Evolutionary conservation across 257 asterid species (phyloP), one percentile per base, ranked within the genome.

Genomic region (Solanum arcanum): DNA sequence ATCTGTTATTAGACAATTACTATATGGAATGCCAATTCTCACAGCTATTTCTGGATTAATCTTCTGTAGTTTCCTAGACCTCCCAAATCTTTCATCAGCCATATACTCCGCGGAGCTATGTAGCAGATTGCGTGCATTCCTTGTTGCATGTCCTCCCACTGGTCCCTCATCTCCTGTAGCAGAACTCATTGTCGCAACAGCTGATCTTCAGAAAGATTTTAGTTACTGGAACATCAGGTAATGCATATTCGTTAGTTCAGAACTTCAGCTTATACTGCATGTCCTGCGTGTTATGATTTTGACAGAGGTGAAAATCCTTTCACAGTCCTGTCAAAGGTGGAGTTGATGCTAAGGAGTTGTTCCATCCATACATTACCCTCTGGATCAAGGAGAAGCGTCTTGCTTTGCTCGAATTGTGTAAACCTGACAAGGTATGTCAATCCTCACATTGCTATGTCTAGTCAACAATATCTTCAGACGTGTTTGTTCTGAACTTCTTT

Each of bases 381-480:
- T 97, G 99, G 99, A 95, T 97, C 92, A 94, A 94, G 86, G 99
- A 95, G 27, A 95, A 90, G 89, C 98, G 98, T 52, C 93, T 94
- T 49, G 87, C 95, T 59, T 91, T 97, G 88, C 98, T 95, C 25
- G 98, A 95, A 49, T 85, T 90, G 47, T 97, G 98, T 95, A 97
- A 97, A 91, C 89, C 90, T 83, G 99, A 95, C 90, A 97, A 94
- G 96, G 99, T 97, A 92, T 66, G 25, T 2, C 52, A 27, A 81
- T 81, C 82, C 27, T 41, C 77, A 77, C 44, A 49, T 66, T 66
- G 80, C 21, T 59, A n/a, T 73, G 74, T 33, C 84, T 9, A 31
- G 44, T 69, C 29, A 66, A 42, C 86, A 64, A 12, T 27, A 31
- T 47, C 6, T 77, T 44, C 64, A 84, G 74, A 59, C 16, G 47